Conservation (phyloP, 345 rosid species). For the Laguncularia racemosa region DNA sequence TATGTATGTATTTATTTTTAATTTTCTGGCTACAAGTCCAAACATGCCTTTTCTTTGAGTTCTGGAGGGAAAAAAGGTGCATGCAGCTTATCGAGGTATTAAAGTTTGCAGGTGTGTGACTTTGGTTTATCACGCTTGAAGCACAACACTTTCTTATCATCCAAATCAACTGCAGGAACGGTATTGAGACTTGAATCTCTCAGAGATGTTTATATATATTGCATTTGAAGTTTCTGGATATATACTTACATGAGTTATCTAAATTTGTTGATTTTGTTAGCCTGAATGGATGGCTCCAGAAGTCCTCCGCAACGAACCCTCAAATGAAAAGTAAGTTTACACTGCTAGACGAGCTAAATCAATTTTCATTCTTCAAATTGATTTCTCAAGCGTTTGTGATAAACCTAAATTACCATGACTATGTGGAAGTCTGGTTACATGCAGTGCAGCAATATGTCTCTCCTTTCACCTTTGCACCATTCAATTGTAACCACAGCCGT, state of each 20-base stretch:
- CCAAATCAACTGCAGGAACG: conserved; percentile 99
- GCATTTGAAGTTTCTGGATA: too few relatives aligned
- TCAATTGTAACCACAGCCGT: too few relatives aligned
- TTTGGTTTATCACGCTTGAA: conserved; percentile 98
- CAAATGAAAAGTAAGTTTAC: conserved; percentile 85
- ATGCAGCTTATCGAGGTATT: background rate
- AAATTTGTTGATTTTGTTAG: conserved; percentile 34
- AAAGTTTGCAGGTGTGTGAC: conserved; percentile 70
- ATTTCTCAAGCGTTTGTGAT: too few relatives aligned
- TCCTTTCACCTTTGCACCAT: too few relatives aligned
- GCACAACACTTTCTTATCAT: conserved; percentile 92
- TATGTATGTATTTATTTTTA: too few relatives aligned
- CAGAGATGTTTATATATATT: background rate
- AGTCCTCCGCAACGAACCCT: conserved; percentile 92
- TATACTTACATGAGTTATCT: background rate
- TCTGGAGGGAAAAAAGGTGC: too few relatives aligned
- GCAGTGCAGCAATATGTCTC: too few relatives aligned
- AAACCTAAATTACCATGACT: too few relatives aligned
- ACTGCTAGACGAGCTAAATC: too few relatives aligned
- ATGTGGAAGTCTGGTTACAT: too few relatives aligned
- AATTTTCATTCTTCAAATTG: too few relatives aligned
- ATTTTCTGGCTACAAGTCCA: background rate
- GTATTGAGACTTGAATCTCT: conserved; percentile 23
- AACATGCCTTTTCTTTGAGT: background rate
- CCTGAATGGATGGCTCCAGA: conserved; percentile 99